Percentiles rank a stretch among this genome's conserved stretches.
phyloP scores from a whole-genome alignment of 768 basidiomycete genomes.

The Clitopilus hobsonii region DNA sequence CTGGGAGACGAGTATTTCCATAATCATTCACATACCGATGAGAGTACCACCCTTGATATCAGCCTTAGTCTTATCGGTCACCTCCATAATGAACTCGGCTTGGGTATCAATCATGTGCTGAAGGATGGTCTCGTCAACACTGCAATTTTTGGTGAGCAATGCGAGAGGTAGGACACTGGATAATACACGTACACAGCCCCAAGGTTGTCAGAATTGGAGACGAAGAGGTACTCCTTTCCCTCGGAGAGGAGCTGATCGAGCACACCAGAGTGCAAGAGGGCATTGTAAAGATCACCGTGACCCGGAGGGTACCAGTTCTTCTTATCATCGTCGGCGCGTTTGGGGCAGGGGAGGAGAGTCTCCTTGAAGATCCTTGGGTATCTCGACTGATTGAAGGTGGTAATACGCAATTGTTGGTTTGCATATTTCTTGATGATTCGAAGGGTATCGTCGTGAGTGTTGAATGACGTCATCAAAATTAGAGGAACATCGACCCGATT shows the following conservation, averaged over 20 bases:
- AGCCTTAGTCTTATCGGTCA: conserved; percentile 96
- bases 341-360: conserved; percentile 79
- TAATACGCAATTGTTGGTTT: conserved; percentile 91
- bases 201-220: conserved; percentile 96
- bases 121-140: conserved; percentile 80
- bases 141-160: conserved; percentile 20
- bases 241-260: conserved; percentile 85
- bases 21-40: conserved; percentile 42
- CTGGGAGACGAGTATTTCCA: neutral
- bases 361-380: conserved; percentile 94
- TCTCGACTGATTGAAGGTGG: conserved; percentile 89
- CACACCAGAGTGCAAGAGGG: conserved; percentile 84
- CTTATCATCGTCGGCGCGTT: conserved; percentile 78
- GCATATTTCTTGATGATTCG: conserved; percentile 97
- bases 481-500: conserved; percentile 89
- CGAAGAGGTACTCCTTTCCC: conserved; percentile 96
- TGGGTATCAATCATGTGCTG: conserved; percentile 80
- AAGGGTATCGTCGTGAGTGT: conserved; percentile 94
- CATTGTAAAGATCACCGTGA: conserved; percentile 95
- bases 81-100: conserved; percentile 91
- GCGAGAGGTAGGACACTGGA: neutral
- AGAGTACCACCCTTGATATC: conserved; percentile 82
- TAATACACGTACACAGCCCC: conserved; percentile 74
- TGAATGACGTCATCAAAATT: conserved; percentile 98
- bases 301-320: conserved; percentile 95